These are phyloP conservation scores for Penicillium sp. DNA, from an alignment of 2,329 filamentous ascomycete genomes.

Conservation along the genomic window DNA sequence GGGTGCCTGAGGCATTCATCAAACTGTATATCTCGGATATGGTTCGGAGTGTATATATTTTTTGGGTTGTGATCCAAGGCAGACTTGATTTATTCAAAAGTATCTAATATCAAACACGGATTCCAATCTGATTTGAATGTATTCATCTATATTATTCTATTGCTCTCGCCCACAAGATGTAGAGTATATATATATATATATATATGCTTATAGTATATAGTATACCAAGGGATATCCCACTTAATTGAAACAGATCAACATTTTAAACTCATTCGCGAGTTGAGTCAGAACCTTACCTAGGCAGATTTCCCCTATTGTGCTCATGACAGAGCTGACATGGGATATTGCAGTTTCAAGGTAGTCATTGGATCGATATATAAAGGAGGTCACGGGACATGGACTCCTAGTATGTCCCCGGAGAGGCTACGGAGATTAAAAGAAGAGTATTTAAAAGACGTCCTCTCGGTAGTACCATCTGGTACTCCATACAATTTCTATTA, in stretches of 20 bases:
- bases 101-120: neutral
- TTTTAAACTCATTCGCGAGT: neutral
- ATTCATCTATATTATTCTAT: neutral
- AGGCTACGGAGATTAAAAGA: neutral
- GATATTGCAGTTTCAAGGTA: neutral
- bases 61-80: neutral
- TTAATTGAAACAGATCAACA: neutral
- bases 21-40: neutral
- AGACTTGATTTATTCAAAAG: no score
- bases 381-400: neutral
- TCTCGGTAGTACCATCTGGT: neutral
- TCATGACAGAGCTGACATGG: neutral
- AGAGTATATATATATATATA: neutral
- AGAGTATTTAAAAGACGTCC: neutral
- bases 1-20: constrained; percentile 30
- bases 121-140: neutral
- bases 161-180: neutral
- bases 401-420: no score
- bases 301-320: no score
- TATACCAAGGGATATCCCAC: neutral
- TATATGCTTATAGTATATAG: no score
- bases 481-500: neutral
- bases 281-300: neutral
- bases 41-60: constrained; percentile 1
- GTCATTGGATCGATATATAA: neutral